Evolutionary conservation across 805 yeast species (phyloP), one percentile per base, ranked within the genome.

Genomic region (Schizosaccharomyces cryophilus): DNA sequence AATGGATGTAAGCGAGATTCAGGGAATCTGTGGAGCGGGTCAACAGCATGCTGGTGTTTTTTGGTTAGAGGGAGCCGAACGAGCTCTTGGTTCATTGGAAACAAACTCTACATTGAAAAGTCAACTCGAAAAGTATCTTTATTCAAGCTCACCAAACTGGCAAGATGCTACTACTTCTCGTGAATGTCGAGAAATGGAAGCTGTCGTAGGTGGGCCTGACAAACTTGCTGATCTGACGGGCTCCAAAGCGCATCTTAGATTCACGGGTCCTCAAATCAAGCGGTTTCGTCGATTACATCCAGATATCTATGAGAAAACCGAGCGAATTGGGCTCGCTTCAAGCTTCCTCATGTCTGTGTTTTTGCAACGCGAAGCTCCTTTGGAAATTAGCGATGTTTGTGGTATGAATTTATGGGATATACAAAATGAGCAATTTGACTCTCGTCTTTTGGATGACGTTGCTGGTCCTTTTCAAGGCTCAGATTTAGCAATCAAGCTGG

Each of bases 11-110:
- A 66, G 70, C 1, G 67, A 71, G 48, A 88, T 88, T 17, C 74
- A 66, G 51, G 87, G 85, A 1, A 77, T 88, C 60, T 78, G 85
- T 55, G 96, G 96, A 0, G 87, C 95, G 0, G 84, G 94, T 62
- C 95, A 88, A 71, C 96, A 88, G 67, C 96, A 88, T 68, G 96
- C 95, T 0, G 84, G 94, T 1, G 88, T 89, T 1, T 88, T 75
- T 67, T 86, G 94, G 90, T 76, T 86, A 0, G 29, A 70, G 4
- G 65, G 72, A 6, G 82, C 85, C 0, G 69, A 71, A 1, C 63
- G 65, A 0, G 64, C 75, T 2, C 73, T 87, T 60, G 54, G 63
- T 0, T 62, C 66, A 0, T 71, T 85, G 62, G 64, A 67, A 15
- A 65, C 73, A 0, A 31, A 67, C 0, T 63, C 65, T 4, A 63